These are phyloP conservation scores for Ceriops tagal DNA, from an alignment of 345 rosid species.

Conservation along the genomic window DNA sequence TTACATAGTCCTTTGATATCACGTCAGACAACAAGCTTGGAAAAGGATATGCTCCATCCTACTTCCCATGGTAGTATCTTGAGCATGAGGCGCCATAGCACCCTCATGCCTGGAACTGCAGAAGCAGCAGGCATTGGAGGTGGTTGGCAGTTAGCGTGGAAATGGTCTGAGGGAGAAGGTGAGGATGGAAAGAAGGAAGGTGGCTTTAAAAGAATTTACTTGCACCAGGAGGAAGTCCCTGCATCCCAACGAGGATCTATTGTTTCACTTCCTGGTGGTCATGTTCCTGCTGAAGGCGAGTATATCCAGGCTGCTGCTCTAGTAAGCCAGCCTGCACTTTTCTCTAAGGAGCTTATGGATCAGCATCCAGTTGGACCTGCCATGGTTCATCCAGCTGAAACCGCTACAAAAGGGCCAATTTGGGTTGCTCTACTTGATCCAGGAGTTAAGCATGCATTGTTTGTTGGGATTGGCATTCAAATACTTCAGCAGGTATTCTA, in stretches of 20 bases:
- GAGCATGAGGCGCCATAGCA: slow-evolving; percentile 67
- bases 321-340: slow-evolving; percentile 27
- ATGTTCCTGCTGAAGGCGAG: slow-evolving; percentile 49
- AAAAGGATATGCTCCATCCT: slow-evolving; percentile 64
- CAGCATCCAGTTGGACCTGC: slow-evolving; percentile 28
- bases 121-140: slow-evolving; percentile 90
- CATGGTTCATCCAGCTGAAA: slow-evolving; percentile 37
- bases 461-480: slow-evolving; percentile 89
- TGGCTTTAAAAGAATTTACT: slow-evolving; percentile 74
- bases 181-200: slow-evolving; percentile 71
- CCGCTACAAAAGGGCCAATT: slow-evolving; percentile 51
- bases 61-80: slow-evolving; percentile 56
- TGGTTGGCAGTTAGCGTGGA: slow-evolving; percentile 97
- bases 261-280: slow-evolving; percentile 63
- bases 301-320: slow-evolving; percentile 86
- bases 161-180: slow-evolving; percentile 68
- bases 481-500: slow-evolving; percentile 79
- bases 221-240: slow-evolving; percentile 69
- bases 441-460: slow-evolving; percentile 78
- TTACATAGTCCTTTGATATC: slow-evolving; percentile 85
- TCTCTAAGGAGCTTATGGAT: slow-evolving; percentile 20
- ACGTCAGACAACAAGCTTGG: slow-evolving; percentile 78
- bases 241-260: slow-evolving; percentile 79
- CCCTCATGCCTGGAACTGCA: slow-evolving; percentile 57
- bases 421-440: slow-evolving; percentile 89